Base-by-base conservation (phyloP, 768 basidiomycete genomes). In the Glaciozyma antarctica region DNA sequence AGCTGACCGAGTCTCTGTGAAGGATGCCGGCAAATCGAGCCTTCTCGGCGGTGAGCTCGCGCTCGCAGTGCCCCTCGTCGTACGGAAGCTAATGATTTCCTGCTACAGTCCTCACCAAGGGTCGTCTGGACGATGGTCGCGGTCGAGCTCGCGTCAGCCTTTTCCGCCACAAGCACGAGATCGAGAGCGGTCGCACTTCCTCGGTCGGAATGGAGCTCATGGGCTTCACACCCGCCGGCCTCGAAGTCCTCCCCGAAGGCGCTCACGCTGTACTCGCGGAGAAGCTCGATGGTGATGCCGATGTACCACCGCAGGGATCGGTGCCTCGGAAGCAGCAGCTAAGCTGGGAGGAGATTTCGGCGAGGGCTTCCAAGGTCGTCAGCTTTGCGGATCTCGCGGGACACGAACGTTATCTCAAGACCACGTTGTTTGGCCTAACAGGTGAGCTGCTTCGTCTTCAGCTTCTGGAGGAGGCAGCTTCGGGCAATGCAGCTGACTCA, bases 371-470 rank as follows among this genome's bases (percentile, higher is more conserved):
- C 24, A 98, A 98, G 78, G 90, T 98, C 19, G 84, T 97, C 55
- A 88, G 88, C 28, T 99, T 98, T 76, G 93, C 88, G 69, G 94
- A 98, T 77, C 79, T 99, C 47, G 95, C 95, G 49, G 95, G 95
- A 2, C 95, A 98, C 73, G 94, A 97, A 78, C 82, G 86, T 77
- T 78, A 78, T 64, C 76, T 78, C 70, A 78, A 79, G 79, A 98
- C 94, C 0, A 98, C 94, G 6, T 78, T 98, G 57, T 97, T 94
- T 72, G 94, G 95, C 0, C 77, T 99, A 58, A 95, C 93, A n/a
- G n/a, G n/a, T n/a, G n/a, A n/a, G n/a, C n/a, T n/a, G n/a, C n/a
- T n/a, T n/a, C n/a, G n/a, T n/a, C n/a, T n/a, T n/a, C n/a, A n/a
- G n/a, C n/a, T n/a, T n/a, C n/a, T n/a, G n/a, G n/a, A n/a, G n/a